Percentiles rank a stretch among this genome's conserved stretches.
Conservation (phyloP, 306 rosid genomes). For the Prunus kanzakura region DNA sequence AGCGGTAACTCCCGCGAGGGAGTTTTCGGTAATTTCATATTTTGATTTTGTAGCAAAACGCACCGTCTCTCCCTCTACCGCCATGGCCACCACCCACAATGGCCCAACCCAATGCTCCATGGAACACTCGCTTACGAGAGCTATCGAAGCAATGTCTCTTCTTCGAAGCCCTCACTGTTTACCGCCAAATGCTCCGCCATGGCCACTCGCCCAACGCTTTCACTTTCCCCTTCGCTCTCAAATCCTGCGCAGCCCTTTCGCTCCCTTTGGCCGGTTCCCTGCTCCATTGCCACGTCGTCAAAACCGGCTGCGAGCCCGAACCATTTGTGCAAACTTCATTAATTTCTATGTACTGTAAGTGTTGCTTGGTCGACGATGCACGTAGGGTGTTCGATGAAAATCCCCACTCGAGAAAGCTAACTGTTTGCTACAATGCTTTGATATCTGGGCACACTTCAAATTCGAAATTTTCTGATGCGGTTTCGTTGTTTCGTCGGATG, state of each 20-base stretch:
- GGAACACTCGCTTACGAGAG: constrained; percentile 68
- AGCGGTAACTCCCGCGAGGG: too few relatives aligned
- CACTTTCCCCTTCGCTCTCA: constrained; percentile 83
- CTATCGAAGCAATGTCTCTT: constrained; percentile 60
- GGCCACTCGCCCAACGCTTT: constrained; percentile 64
- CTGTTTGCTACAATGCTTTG: constrained; percentile 73
- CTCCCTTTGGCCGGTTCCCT: constrained; percentile 53
- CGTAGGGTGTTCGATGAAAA: constrained; percentile 73
- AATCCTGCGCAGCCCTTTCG: constrained; percentile 69
- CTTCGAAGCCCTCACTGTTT: constrained; percentile 57
- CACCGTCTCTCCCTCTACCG: neutral
- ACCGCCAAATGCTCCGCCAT: constrained; percentile 70
- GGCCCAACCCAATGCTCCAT: constrained; percentile 29
- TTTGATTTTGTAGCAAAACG: too few relatives aligned
- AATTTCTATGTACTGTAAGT: constrained; percentile 56
- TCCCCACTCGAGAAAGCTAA: constrained; percentile 24
- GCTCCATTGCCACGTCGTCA: constrained; percentile 69
- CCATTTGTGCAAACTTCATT: constrained; percentile 77
- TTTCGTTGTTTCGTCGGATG: constrained; percentile 51
- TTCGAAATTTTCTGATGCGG: constrained; percentile 36
- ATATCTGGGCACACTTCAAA: constrained; percentile 63
- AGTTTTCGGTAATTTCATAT: too few relatives aligned
- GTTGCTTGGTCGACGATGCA: constrained; percentile 34
- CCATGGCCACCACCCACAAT: constrained; percentile 11
- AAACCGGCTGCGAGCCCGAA: constrained; percentile 63